These are phyloP conservation scores for Russula emetica DNA, from an alignment of 768 basidiomycete genomes.

Conservation along the genomic window DNA sequence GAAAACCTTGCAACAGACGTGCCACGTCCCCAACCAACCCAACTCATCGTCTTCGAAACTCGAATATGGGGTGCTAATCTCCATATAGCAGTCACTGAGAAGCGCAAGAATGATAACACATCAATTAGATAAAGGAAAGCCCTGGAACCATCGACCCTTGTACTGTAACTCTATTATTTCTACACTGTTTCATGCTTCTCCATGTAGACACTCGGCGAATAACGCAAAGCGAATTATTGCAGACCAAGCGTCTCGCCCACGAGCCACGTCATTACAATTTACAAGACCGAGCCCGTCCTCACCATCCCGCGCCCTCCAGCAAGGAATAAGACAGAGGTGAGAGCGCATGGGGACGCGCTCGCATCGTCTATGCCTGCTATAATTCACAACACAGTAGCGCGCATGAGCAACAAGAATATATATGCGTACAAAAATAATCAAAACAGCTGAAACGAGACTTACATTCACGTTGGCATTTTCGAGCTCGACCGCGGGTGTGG, in stretches of 20 bases:
- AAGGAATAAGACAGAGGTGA: conserved; percentile 21
- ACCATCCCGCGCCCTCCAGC: conserved; percentile 41
- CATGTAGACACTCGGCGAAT: conserved; percentile 14
- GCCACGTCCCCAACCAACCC: not conserved
- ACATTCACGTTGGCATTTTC: conserved; percentile 30
- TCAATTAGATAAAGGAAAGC: conserved; percentile 25
- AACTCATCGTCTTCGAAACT: not conserved
- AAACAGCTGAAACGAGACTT: conserved; percentile 37
- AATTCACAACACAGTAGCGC: conserved; percentile 39
- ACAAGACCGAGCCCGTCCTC: conserved; percentile 42
- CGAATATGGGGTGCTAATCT: not conserved
- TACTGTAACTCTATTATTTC: conserved; percentile 33
- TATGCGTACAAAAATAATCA: conserved; percentile 33
- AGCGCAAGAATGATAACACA: not conserved
- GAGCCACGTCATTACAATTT: conserved; percentile 40
- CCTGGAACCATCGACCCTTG: not conserved
- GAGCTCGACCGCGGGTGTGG: conserved; percentile 28
- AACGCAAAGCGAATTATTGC: not conserved
- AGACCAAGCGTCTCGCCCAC: conserved; percentile 33
- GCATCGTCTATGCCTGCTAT: conserved; percentile 42
- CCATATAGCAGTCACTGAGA: not conserved
- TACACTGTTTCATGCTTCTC: conserved; percentile 44
- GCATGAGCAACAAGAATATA: conserved; percentile 45
- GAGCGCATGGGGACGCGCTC: conserved; percentile 43
- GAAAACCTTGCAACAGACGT: not conserved